phyloP scores from a whole-genome alignment of 352 stramenopile species.

The Phytopythium delawarense region DNA sequence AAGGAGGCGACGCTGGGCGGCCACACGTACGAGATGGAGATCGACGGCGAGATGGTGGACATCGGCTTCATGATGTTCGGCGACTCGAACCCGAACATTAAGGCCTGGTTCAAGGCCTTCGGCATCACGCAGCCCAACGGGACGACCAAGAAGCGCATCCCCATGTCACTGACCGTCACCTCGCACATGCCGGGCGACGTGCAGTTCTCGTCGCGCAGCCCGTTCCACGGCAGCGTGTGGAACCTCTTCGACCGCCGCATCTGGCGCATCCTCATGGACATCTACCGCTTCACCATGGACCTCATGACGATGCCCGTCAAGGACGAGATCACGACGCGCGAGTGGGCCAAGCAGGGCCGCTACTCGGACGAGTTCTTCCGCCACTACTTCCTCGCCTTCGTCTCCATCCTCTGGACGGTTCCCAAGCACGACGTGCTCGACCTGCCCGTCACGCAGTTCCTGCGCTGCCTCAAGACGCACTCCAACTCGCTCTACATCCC shows the following conservation, averaged over 20 bases:
- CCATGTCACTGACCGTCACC: conserved; percentile 84
- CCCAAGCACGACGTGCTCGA: conserved; percentile 83
- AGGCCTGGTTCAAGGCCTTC: conserved; percentile 86
- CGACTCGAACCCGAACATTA: conserved; percentile 90
- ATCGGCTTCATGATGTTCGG: conserved; percentile 90
- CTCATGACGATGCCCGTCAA: conserved; percentile 84
- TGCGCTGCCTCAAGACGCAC: conserved; percentile 86
- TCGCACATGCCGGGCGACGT: conserved; percentile 77
- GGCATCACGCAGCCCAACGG: conserved; percentile 81
- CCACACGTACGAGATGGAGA: conserved; percentile 86
- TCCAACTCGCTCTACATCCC: conserved; percentile 86
- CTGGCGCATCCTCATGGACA: conserved; percentile 84
- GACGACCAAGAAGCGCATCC: conserved; percentile 83
- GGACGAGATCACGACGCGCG: conserved; percentile 63
- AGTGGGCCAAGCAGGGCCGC: conserved; percentile 59
- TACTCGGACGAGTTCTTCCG: conserved; percentile 87
- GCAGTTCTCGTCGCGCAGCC: conserved; percentile 81
- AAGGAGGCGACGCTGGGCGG: conserved; percentile 77
- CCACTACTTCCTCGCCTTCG: conserved; percentile 87
- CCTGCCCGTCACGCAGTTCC: conserved; percentile 78
- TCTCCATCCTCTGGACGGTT: conserved; percentile 83
- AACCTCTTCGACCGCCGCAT: conserved; percentile 75
- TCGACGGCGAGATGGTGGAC: conserved; percentile 81
- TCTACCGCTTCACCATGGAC: conserved; percentile 86
- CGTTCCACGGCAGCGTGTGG: conserved; percentile 56